Evolutionary conservation across 495 filamentous ascomycete species (phyloP), one percentile per base, ranked within the genome.

Genomic region (Pyrenopolyporus hunteri): DNA sequence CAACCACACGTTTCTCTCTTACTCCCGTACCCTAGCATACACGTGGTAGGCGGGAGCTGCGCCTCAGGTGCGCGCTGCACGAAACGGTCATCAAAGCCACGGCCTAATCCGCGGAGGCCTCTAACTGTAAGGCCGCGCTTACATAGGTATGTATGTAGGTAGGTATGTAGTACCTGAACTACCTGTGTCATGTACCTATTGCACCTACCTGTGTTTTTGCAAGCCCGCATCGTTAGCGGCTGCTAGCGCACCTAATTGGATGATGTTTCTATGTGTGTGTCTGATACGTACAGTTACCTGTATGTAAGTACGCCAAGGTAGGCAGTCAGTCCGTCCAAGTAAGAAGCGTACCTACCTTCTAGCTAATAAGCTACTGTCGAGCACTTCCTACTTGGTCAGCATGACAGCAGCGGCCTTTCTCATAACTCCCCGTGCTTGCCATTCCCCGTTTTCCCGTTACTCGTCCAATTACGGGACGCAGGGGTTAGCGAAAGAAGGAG

Each of bases 41-140:
- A 64, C 61, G 61, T 64, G 61, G 61, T 42, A 59, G 20, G 50
- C 36, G 48, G 48, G 48, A 42, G 48, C 60, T 64, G 54, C 60
- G 60, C 60, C 60, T 64, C 48, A 49, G 16, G 40, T 45, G 17
- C n/a, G 28, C 46, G 7, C 35, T 46, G 33, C 52, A 43, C 60
- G 54, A 58, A 63, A 54, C 54, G 52, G 42, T 35, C 31, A 45
- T 54, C 32, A 19, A 54, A 56, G 37, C 51, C 37, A 51, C 57
- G 44, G 59, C 32, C 51, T 43, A 40, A 36, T 42, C 54, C 54
- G 60, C 36, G 60, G 60, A 64, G 60, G 60, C 60, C 60, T 64
- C 60, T 32, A 48, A 9, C 23, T 17, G 37, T 40, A 33, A 28
- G 49, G 40, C 43, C 49, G 58, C 49, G 32, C 31, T 32, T 61